Base-by-base conservation (phyloP, 108 stramenopile genomes). In the Skeletonema menzelii region DNA sequence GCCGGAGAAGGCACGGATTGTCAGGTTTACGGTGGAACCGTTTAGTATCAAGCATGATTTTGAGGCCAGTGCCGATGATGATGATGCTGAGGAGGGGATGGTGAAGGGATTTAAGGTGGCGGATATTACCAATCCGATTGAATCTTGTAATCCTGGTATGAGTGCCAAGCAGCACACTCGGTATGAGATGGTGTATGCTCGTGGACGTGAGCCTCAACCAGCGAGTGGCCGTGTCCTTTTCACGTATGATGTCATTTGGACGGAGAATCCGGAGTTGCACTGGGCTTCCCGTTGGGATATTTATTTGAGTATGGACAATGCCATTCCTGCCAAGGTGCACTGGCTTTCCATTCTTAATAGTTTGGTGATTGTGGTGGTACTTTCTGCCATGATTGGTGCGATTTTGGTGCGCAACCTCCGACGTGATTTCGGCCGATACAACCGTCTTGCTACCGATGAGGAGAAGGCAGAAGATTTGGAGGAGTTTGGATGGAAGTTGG, bases 211-310 rank as follows among this genome's bases (percentile, higher is more conserved):
- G 46, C 91, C 87, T 2, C 95, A 93, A 67, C 76, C 56, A 11
- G 93, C 93, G 7, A 76, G 77, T 68, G 92, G 92, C 10, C 69
- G 84, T 10, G 96, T 94, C n/a, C 86, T 97, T 15, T 98, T 91
- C 75, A 97, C 98, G 26, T 98, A 99, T 80, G 97, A 98, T 80
- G 97, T 99, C 8, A 76, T 64, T 19, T 99, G 98, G 98, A 84
- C 61, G 17, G 80, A 91, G 61, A 90, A 91, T 56, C 65, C 69
- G 20, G 84, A 94, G 8, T 59, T 94, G 55, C 85, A 86, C 46
- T 99, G 98, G 98, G 97, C 97, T 7, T 91, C 91, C 58, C 93
- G 97, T 55, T 99, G 97, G 98, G 97, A 98, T 83, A 87, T 98
- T 47, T 99, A 98, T 85, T 83, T 99, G 59, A 91, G 69, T 73